Conservation (phyloP, 768 basidiomycete species). For the Lentinula aciculospora region DNA sequence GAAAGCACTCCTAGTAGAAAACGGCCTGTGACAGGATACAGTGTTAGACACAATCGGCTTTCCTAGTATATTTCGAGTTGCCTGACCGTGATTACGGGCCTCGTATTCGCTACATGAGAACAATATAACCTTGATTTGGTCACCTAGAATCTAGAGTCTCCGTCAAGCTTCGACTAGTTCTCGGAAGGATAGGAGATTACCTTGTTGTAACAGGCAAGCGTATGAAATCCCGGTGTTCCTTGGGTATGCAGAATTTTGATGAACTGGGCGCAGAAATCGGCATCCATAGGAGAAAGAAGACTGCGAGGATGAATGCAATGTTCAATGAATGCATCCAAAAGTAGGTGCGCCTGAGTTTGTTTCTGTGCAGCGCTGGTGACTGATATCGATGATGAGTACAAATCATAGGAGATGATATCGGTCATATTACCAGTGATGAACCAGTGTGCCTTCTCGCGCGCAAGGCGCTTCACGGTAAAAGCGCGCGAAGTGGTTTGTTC, state of each 20-base stretch:
- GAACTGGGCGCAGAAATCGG: constrained; percentile 89
- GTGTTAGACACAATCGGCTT: constrained; percentile 7
- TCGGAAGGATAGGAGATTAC: constrained; percentile 28
- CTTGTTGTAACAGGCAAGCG: constrained; percentile 79
- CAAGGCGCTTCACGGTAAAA: constrained; percentile 72
- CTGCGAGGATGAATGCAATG: constrained; percentile 92
- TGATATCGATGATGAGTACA: constrained; percentile 1
- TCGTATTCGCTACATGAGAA: constrained; percentile 97
- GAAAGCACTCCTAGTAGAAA: constrained; percentile 77
- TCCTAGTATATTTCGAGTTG: neutral
- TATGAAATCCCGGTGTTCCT: constrained; percentile 88
- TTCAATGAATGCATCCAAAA: constrained; percentile 55
- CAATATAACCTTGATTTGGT: constrained; percentile 77
- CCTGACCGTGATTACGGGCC: constrained; percentile 84
- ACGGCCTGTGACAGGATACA: constrained; percentile 49
- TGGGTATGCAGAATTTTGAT: constrained; percentile 82
- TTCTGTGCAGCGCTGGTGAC: constrained; percentile 2
- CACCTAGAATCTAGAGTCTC: constrained; percentile 66
- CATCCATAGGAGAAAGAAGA: constrained; percentile 94
- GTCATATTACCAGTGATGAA: constrained; percentile 46
- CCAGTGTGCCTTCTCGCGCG: constrained; percentile 79
- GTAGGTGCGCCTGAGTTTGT: neutral
- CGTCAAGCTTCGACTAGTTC: neutral
- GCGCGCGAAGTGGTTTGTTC: constrained; percentile 67
- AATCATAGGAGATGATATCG: neutral